Evolutionary conservation across 192 early-diverging fungal species (phyloP), one percentile per base, ranked within the genome.

Genomic region (Backusella macrospora): DNA sequence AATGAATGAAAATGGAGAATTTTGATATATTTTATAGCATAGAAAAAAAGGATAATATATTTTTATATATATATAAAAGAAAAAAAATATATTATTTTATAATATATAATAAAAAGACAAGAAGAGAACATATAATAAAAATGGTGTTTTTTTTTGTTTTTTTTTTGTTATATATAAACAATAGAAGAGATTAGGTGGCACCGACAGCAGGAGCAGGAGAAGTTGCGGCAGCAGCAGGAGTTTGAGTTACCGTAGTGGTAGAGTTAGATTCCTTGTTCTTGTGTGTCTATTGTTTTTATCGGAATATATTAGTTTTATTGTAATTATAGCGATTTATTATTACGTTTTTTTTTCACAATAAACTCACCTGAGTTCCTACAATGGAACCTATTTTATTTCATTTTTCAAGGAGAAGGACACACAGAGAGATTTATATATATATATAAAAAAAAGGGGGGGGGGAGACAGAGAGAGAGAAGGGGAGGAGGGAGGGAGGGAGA

Each of bases 401-500:
- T 34, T 34, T 34, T 34, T 2, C 29, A 34, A 34, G 29, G 29
- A 34, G 29, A 34, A 2, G 29, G 29, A 34, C 29, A 34, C 29
- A 34, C 29, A 34, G 29, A 34, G n/a, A n/a, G n/a, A n/a, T n/a
- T n/a, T n/a, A n/a, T n/a, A n/a, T 34, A 34, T 34, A 34, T 34
- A 34, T 34, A 34, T 34, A 59, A 59, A 23, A n/a, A 15, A 49
- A n/a, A 15, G n/a, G 15, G 16, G 16, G 14, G 16, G 16, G 49
- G 16, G 18, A 8, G 18, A 6, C 8, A 49, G 18, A 52, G 16
- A 52, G 18, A 16, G 95, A 92, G 67, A 92, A 86, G 72, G 91
- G 73, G 49, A 96, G 71, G 71, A 96, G 52, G n/a, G 5, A 9
- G n/a, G 9, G n/a, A 21, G 16, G 29, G 83, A 59, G n/a, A 91